Evolutionary conservation across 2,329 filamentous ascomycete genomes (phyloP), one percentile per base, ranked within the genome.

Genomic region (Pseudogymnoascus sp.): DNA sequence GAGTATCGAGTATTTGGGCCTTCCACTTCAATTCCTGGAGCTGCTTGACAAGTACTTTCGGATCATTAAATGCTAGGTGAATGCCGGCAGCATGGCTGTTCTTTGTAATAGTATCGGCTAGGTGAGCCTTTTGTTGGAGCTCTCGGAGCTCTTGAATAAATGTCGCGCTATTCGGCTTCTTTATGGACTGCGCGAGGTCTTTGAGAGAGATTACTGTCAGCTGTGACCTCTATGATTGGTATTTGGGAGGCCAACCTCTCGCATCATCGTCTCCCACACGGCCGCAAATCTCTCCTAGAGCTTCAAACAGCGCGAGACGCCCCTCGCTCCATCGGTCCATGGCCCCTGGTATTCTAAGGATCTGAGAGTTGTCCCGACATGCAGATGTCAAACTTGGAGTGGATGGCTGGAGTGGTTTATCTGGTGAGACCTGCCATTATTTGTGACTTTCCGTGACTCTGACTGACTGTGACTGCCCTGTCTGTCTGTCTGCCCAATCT

Each of bases 321-420:
- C 46, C 61, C 18, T 63, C 61, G 18, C 46, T 28, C 43, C 60
- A 62, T 16, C 11, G 36, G n/a, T 59, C 60, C 60, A 62, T 62
- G 18, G 40, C 18, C 16, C 28, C 16, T 23, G 21, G 0, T 23
- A 23, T 23, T 23, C 21, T n/a, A 21, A 3, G 21, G 21, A 14
- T 40, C 8, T n/a, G 8, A 0, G 28, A n/a, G 56, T 18, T 21
- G 25, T 38, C 3, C 5, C 5, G 31, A 8, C 61, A 34, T 56
- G 9, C 36, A 60, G 31, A 34, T 43, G 12, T 1, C 14, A 49
- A 49, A 49, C 23, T 6, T 18, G 8, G n/a, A 8, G 28, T 23
- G 9, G 12, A 5, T 31, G n/a, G 31, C 9, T 18, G 46, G 8
- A 4, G n/a, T 34, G 16, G 49, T 7, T 34, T 56, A 34, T 34